These are phyloP conservation scores for Coemansia sp. DNA, from an alignment of 192 early-diverging fungal genomes.

Conservation along the genomic window DNA sequence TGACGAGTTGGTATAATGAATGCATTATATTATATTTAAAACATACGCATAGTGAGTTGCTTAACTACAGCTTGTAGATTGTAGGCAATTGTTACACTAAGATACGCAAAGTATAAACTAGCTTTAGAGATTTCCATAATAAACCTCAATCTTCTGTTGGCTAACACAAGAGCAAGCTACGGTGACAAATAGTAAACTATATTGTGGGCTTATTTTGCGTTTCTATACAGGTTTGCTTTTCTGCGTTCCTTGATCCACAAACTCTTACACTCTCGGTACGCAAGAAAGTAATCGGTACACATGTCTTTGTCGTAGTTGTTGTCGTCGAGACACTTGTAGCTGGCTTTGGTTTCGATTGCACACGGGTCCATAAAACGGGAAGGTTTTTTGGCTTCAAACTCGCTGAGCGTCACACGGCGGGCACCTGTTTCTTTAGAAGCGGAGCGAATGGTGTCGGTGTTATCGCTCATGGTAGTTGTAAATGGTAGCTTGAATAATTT, in stretches of 20 bases:
- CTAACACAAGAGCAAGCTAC: no score
- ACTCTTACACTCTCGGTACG: slow-evolving; percentile 51
- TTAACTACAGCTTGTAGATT: no score
- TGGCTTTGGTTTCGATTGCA: slow-evolving; percentile 43
- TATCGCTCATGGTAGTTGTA: slow-evolving; percentile 15
- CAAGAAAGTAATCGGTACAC: slow-evolving; percentile 36
- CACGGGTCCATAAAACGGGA: slow-evolving; percentile 52
- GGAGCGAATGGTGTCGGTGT: slow-evolving; percentile 29
- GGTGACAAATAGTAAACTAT: no score
- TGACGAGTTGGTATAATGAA: no score
- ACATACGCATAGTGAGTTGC: no score
- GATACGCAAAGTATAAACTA: no score
- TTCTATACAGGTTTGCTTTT: slow-evolving; percentile 5
- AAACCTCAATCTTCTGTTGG: no score
- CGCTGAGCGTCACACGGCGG: slow-evolving; percentile 35
- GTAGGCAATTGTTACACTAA: no score
- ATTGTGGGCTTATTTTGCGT: no score
- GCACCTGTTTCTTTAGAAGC: slow-evolving; percentile 21
- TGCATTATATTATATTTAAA: no score
- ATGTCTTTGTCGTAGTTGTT: slow-evolving; percentile 43
- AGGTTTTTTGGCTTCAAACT: slow-evolving; percentile 49
- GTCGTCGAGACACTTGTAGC: slow-evolving; percentile 47
- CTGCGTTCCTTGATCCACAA: slow-evolving; percentile 43
- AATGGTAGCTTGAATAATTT: no score
- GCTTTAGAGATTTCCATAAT: no score